Percentiles rank a stretch among this genome's conserved stretches.
phyloP scores from a whole-genome alignment of 495 filamentous ascomycete species.

The Diplogelasinospora grovesii region DNA sequence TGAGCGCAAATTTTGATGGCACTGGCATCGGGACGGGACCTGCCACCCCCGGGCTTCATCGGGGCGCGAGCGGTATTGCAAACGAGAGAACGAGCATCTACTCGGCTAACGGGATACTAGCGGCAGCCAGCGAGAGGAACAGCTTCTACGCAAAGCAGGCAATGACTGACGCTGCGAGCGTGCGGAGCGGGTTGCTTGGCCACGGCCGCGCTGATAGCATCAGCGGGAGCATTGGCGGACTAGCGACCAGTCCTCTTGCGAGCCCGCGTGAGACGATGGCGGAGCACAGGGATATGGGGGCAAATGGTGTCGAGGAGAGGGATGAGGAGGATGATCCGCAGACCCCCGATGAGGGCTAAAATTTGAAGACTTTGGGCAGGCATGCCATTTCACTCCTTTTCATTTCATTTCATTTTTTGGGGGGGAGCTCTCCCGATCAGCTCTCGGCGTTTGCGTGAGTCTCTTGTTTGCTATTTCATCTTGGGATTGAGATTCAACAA shows the following conservation, averaged over 20 bases:
- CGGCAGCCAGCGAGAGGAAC: conserved; percentile 59
- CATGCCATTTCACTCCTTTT: too few relatives aligned
- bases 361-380: too few relatives aligned
- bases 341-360: too few relatives aligned
- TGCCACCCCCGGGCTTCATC: conserved; percentile 41
- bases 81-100: conserved; percentile 84
- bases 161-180: conserved; percentile 64
- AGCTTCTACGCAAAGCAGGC: conserved; percentile 74
- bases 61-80: conserved; percentile 56
- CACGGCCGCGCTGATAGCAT: conserved; percentile 79
- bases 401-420: too few relatives aligned
- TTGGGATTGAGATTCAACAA: too few relatives aligned
- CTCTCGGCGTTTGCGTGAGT: too few relatives aligned
- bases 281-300: conserved; percentile 5
- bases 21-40: conserved; percentile 17
- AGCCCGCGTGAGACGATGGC: conserved; percentile 44
- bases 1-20: conserved; percentile 66
- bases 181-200: conserved; percentile 68
- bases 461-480: too few relatives aligned
- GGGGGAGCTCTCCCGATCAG: too few relatives aligned
- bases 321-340: too few relatives aligned
- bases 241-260: conserved; percentile 52
- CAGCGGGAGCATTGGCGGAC: conserved; percentile 55
- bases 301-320: conserved; percentile 18
- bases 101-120: conserved; percentile 64